Conservation (phyloP, 2,329 filamentous ascomycete species). For the Verticillium isaacii region DNA sequence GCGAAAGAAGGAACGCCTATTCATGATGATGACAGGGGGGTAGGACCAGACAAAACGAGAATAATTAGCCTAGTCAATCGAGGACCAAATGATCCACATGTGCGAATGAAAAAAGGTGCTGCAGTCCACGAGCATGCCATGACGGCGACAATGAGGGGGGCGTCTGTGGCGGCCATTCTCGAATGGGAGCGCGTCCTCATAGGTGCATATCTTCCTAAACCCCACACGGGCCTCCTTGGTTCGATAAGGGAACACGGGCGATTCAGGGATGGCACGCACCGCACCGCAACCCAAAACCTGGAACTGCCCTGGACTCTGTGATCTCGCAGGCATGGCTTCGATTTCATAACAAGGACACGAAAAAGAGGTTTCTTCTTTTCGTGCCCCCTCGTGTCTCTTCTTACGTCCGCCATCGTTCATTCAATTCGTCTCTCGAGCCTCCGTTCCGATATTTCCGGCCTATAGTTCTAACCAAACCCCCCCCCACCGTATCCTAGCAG, state of each 20-base stretch:
- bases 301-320: background rate
- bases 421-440: background rate
- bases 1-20: background rate
- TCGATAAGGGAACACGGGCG: background rate
- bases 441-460: background rate
- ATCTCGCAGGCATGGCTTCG: background rate
- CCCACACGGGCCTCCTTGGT: background rate
- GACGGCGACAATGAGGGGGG: background rate
- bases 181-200: background rate
- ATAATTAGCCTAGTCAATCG: background rate
- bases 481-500: background rate
- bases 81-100: background rate
- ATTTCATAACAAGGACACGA: background rate
- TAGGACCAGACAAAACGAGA: background rate
- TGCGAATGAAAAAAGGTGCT: background rate
- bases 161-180: too few relatives aligned
- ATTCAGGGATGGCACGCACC: background rate
- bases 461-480: background rate
- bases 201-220: background rate
- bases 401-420: background rate
- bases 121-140: background rate
- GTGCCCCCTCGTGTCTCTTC: background rate
- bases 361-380: background rate
- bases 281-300: background rate
- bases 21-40: slow-evolving; percentile 1